Conservation (phyloP, 768 basidiomycete species). For the Exsudoporus frostii region DNA sequence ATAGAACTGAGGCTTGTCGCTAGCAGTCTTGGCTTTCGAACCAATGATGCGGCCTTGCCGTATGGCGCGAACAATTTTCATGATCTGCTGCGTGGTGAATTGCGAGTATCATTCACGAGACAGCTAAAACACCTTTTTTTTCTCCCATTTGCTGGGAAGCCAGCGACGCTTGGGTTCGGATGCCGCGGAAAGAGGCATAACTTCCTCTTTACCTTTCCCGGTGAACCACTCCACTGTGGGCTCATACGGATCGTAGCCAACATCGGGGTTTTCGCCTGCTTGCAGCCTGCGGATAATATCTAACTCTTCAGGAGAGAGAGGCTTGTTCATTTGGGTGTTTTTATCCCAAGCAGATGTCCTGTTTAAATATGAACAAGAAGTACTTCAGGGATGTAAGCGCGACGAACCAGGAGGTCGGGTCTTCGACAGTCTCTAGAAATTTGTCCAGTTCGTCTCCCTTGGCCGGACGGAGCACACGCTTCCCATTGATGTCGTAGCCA, state of each 20-base stretch:
- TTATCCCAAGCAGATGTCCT: conserved; percentile 95
- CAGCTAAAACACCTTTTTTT: conserved; percentile 74
- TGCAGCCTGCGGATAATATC: conserved; percentile 94
- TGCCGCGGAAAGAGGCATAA: conserved; percentile 88
- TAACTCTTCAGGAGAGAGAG: conserved; percentile 84
- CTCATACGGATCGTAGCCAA: conserved; percentile 87
- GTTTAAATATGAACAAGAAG: conserved; percentile 1
- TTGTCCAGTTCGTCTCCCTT: conserved; percentile 96
- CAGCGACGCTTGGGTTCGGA: conserved; percentile 96
- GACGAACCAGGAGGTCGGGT: conserved; percentile 80
- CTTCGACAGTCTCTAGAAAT: conserved; percentile 91
- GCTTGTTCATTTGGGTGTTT: conserved; percentile 78
- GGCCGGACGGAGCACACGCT: conserved; percentile 89
- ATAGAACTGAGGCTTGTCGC: conserved; percentile 68
- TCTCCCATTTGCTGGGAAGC: conserved; percentile 99
- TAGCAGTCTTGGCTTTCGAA: conserved; percentile 76
- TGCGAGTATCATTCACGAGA: neutral
- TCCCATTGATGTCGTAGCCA: conserved; percentile 94
- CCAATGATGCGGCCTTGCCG: conserved; percentile 92
- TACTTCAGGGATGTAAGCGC: neutral
- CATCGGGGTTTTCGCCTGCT: conserved; percentile 87
- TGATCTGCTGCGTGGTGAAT: conserved; percentile 56
- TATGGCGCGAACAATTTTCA: conserved; percentile 99
- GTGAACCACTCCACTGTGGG: conserved; percentile 97
- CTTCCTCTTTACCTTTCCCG: conserved; percentile 89